These are phyloP conservation scores for Neofusicoccum sp. DNA, from an alignment of 2,329 filamentous ascomycete species.

Conservation along the genomic window DNA sequence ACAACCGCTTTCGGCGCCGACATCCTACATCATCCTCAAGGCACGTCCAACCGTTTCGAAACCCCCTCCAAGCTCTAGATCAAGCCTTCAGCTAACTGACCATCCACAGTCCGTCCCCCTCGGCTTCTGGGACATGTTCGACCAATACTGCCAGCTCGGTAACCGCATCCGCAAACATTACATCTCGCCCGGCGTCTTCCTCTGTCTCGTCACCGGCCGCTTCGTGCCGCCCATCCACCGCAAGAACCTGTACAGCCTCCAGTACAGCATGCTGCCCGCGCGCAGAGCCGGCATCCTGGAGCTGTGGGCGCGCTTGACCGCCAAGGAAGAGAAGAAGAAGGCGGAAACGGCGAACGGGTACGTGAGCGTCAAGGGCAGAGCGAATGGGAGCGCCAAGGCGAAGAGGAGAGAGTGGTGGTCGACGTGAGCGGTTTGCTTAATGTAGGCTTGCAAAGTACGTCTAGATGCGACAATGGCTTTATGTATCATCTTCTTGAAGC, in stretches of 20 bases:
- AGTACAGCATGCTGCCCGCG: constrained; percentile 96
- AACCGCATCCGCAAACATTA: constrained; percentile 94
- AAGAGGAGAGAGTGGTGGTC: constrained; percentile 9
- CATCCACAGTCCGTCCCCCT: constrained; percentile 75
- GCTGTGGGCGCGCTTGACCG: constrained; percentile 70
- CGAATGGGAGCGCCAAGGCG: neutral
- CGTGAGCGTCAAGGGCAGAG: neutral
- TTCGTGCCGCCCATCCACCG: constrained; percentile 95
- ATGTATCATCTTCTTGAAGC: neutral
- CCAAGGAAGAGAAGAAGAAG: constrained; percentile 18
- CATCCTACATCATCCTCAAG: constrained; percentile 83
- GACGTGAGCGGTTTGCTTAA: neutral
- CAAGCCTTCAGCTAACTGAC: constrained; percentile 16
- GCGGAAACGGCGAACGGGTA: neutral
- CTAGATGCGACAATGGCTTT: constrained; percentile 4
- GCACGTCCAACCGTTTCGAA: constrained; percentile 45
- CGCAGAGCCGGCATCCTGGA: constrained; percentile 75
- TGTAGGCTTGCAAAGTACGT: neutral
- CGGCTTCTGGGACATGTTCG: constrained; percentile 88
- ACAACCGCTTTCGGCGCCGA: constrained; percentile 51
- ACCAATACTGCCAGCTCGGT: constrained; percentile 94
- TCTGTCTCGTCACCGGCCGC: constrained; percentile 83
- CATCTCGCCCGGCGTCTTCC: constrained; percentile 79
- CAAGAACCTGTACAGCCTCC: constrained; percentile 90
- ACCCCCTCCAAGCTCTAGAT: neutral